Evolutionary conservation across 441 rosid species (phyloP).

Genomic region (Gossypium schwendimanii): DNA sequence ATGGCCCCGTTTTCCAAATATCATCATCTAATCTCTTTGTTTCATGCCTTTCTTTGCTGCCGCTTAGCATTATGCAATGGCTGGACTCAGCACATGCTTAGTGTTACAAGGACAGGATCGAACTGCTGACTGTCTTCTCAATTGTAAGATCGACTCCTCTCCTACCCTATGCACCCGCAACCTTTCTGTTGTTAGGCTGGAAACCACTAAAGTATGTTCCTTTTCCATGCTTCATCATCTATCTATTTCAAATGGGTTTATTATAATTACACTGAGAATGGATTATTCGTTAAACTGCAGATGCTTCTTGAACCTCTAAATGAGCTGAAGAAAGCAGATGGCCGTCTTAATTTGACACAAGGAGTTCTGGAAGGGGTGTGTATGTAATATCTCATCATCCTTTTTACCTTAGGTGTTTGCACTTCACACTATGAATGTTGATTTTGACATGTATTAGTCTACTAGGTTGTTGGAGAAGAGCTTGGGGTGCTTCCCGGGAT

Average conservation of each 20-base stretch:
- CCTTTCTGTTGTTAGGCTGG: conserved; percentile 66
- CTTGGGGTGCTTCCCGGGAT: conserved; percentile 94
- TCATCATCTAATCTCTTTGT: background rate
- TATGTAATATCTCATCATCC: conserved; percentile 34
- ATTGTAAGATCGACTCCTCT: conserved; percentile 65
- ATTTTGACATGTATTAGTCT: conserved; percentile 33
- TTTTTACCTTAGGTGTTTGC: background rate
- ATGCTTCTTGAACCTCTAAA: conserved; percentile 83
- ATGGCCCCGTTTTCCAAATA: too few species aligned
- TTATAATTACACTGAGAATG: background rate
- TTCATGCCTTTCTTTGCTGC: background rate
- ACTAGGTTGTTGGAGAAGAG: conserved; percentile 92
- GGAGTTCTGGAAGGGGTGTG: conserved; percentile 94
- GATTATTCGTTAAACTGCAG: conserved; percentile 32
- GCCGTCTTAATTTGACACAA: conserved; percentile 65
- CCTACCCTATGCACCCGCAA: conserved; percentile 46
- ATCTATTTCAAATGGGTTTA: conserved; percentile 1
- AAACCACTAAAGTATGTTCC: conserved; percentile 62
- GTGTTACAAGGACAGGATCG: conserved; percentile 72
- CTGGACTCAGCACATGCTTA: conserved; percentile 70
- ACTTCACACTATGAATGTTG: conserved; percentile 6
- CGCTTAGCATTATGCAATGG: conserved; percentile 68
- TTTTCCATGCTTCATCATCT: background rate
- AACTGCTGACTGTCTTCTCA: conserved; percentile 65
- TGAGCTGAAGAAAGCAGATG: conserved; percentile 68